These are phyloP conservation scores for Starmera amethionina DNA, from an alignment of 805 yeast genomes.

Conservation along the genomic window DNA sequence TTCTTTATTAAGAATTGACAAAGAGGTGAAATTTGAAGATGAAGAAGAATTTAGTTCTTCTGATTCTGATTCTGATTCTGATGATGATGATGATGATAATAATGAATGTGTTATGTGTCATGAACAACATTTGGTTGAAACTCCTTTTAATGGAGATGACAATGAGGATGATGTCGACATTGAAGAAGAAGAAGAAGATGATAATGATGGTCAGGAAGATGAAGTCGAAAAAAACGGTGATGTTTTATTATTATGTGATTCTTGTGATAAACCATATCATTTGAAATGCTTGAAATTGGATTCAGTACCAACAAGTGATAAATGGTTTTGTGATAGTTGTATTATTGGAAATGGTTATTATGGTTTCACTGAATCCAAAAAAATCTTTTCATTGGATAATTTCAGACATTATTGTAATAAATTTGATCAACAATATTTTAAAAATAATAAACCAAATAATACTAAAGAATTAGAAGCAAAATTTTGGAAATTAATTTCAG, in stretches of 20 bases:
- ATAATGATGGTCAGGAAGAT: conserved; percentile 30
- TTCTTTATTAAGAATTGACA: conserved; percentile 17
- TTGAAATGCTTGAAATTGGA: conserved; percentile 38
- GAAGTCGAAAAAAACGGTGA: conserved; percentile 32
- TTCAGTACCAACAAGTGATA: conserved; percentile 18
- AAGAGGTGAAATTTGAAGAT: conserved; percentile 6
- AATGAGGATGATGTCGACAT: no score
- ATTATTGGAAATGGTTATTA: conserved; percentile 81
- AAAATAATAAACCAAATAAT: conserved; percentile 18
- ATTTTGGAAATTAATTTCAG: conserved; percentile 54
- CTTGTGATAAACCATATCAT: conserved; percentile 66
- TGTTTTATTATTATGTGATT: conserved; percentile 52
- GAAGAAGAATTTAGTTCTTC: conserved; percentile 5
- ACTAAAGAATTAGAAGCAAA: conserved; percentile 43
- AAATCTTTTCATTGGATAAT: conserved; percentile 44
- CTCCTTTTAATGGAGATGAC: conserved; percentile 18
- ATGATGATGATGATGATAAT: conserved; percentile 14
- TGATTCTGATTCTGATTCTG: conserved; percentile 12
- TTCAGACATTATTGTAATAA: conserved; percentile 48
- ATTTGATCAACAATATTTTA: conserved; percentile 36
- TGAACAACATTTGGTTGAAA: conserved; percentile 31
- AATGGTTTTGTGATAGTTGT: conserved; percentile 81
- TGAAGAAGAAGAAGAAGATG: conserved; percentile 21
- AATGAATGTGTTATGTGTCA: conserved; percentile 37
- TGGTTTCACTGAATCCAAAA: conserved; percentile 68